Evolutionary conservation across 2,329 filamentous ascomycete species (phyloP).

Genomic region (Neopestalotiopsis clavispora): DNA sequence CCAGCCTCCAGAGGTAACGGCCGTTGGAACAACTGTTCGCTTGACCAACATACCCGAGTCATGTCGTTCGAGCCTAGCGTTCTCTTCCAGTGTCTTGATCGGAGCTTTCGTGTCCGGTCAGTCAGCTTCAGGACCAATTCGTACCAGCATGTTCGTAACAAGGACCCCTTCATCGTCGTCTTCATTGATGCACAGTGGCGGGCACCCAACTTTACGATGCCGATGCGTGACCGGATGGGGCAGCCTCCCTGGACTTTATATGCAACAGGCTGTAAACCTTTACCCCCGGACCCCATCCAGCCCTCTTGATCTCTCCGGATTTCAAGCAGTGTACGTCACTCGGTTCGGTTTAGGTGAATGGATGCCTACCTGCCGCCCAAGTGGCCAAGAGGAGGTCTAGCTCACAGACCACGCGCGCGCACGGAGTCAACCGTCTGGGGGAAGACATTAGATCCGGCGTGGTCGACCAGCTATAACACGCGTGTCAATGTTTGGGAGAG

Average conservation of each 20-base stretch:
- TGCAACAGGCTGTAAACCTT: neutral
- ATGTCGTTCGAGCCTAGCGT: no score
- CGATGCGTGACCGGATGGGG: slow-evolving; percentile 5
- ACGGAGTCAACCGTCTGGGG: slow-evolving; percentile 2
- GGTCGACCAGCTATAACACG: slow-evolving; percentile 1
- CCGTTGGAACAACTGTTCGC: no score
- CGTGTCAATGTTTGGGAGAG: slow-evolving; percentile 3
- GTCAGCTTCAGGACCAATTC: neutral
- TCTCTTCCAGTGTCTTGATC: neutral
- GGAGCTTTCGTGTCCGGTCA: neutral
- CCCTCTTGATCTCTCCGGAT: neutral
- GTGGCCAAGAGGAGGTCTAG: slow-evolving; percentile 3
- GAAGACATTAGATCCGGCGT: neutral
- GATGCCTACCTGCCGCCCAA: slow-evolving; percentile 3
- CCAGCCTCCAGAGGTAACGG: no score
- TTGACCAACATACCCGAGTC: no score
- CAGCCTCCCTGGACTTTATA: neutral
- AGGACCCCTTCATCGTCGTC: neutral
- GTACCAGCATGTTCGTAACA: neutral
- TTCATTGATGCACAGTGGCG: neutral
- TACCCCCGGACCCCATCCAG: neutral
- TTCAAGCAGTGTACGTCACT: neutral
- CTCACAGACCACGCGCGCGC: neutral
- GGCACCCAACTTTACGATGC: slow-evolving; percentile 2
- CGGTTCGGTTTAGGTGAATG: slow-evolving; percentile 8